These are phyloP conservation scores for Cubamyces sp. DNA, from an alignment of 768 basidiomycete species.

Conservation along the genomic window DNA sequence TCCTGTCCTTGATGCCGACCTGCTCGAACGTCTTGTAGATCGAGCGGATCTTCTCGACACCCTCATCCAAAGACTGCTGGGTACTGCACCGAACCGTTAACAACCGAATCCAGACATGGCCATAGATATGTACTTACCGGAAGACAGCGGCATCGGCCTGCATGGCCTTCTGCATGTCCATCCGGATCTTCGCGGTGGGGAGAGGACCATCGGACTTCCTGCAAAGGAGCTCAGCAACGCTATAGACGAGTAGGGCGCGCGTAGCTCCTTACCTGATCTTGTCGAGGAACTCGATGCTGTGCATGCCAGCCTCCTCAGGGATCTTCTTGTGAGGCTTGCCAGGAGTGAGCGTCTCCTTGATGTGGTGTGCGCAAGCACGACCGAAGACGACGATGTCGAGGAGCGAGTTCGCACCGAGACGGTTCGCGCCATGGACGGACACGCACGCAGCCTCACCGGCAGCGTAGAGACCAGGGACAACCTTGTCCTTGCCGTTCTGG, in stretches of 20 bases:
- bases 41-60: constrained; percentile 81
- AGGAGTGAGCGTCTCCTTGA: constrained; percentile 86
- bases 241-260: neutral
- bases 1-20: constrained; percentile 96
- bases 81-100: constrained; percentile 54
- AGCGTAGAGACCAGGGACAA: constrained; percentile 96
- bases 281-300: constrained; percentile 87
- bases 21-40: constrained; percentile 91
- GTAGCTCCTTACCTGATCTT: constrained; percentile 60
- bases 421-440: constrained; percentile 98
- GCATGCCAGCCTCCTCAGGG: constrained; percentile 81
- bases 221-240: constrained; percentile 6
- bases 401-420: constrained; percentile 98
- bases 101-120: too few species aligned
- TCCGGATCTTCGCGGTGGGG: constrained; percentile 86
- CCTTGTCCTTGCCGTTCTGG: constrained; percentile 83
- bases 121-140: constrained; percentile 49
- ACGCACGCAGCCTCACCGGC: constrained; percentile 99
- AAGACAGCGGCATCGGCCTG: constrained; percentile 98
- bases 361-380: constrained; percentile 98
- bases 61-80: constrained; percentile 87
- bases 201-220: constrained; percentile 81
- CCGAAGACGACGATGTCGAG: constrained; percentile 99
- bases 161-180: constrained; percentile 99
- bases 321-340: constrained; percentile 91